Conservation (phyloP, 2,329 filamentous ascomycete species). For the Torrubiellomyces zombiae region DNA sequence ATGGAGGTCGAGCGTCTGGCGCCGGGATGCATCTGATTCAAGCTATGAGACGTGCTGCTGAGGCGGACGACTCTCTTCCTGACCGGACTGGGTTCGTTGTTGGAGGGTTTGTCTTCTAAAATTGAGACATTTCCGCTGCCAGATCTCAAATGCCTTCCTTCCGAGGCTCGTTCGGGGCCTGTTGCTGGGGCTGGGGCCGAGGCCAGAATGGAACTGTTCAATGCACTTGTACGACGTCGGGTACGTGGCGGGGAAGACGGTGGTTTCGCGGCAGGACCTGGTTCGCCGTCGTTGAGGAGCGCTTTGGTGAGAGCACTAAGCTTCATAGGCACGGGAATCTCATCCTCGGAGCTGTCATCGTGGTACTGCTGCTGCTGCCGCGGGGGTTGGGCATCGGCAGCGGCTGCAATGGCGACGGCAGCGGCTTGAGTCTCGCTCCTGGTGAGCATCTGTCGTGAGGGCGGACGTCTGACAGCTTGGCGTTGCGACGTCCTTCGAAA, state of each 20-base stretch:
- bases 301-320: slow-evolving; percentile 86
- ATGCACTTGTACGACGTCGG: slow-evolving; percentile 30
- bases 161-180: slow-evolving; percentile 25
- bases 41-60: slow-evolving; percentile 31
- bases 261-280: slow-evolving; percentile 22
- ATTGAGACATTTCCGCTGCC: too few relatives aligned
- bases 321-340: slow-evolving; percentile 81
- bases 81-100: slow-evolving; percentile 34
- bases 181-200: slow-evolving; percentile 22
- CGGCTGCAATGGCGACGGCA: slow-evolving; percentile 10
- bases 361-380: slow-evolving; percentile 29
- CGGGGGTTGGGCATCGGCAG: slow-evolving; percentile 15
- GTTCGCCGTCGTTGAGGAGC: slow-evolving; percentile 49
- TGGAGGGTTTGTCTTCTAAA: too few relatives aligned
- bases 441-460: slow-evolving; percentile 26
- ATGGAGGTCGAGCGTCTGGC: slow-evolving; percentile 35
- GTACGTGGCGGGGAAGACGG: slow-evolving; percentile 30
- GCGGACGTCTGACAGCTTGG: slow-evolving; percentile 34
- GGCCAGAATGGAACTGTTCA: slow-evolving; percentile 13
- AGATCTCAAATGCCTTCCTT: slow-evolving; percentile 28
- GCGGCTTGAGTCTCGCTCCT: slow-evolving; percentile 29
- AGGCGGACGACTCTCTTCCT: slow-evolving; percentile 41
- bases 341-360: slow-evolving; percentile 86
- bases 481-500: slow-evolving; percentile 37
- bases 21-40: slow-evolving; percentile 21